These are phyloP conservation scores for Epichloe gansuensis DNA, from an alignment of 2,329 filamentous ascomycete species.

Conservation along the genomic window DNA sequence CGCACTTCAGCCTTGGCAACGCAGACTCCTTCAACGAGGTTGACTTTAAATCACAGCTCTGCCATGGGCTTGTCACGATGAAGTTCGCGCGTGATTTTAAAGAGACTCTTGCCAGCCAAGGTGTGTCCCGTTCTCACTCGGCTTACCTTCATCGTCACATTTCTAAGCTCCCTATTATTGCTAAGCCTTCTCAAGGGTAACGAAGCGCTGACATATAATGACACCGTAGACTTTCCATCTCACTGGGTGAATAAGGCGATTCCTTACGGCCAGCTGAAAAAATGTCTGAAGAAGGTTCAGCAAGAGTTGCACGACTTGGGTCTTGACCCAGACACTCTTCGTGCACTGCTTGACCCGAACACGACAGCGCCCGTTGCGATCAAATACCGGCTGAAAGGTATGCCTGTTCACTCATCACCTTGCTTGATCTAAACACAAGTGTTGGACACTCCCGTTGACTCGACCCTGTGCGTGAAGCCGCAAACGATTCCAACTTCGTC, in stretches of 20 bases:
- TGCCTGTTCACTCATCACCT: neutral
- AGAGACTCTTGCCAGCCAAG: conserved; percentile 51
- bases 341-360: conserved; percentile 45
- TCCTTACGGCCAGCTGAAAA: conserved; percentile 75
- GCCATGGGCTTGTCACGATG: conserved; percentile 36
- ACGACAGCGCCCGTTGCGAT: conserved; percentile 33
- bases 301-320: conserved; percentile 58
- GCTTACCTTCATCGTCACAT: neutral
- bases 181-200: neutral
- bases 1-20: neutral
- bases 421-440: neutral
- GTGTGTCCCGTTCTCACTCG: conserved; percentile 15
- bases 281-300: conserved; percentile 72
- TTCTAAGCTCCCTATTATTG: neutral
- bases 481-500: conserved; percentile 33
- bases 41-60: neutral
- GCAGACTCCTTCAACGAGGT: neutral
- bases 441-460: neutral
- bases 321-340: conserved; percentile 57
- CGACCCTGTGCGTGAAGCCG: conserved; percentile 14
- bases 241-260: conserved; percentile 65
- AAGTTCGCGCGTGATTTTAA: conserved; percentile 78
- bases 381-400: conserved; percentile 44
- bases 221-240: conserved; percentile 49
- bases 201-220: neutral